Base-by-base conservation (phyloP, 108 stramenopile species). In the Cyclotella distinguenda region DNA sequence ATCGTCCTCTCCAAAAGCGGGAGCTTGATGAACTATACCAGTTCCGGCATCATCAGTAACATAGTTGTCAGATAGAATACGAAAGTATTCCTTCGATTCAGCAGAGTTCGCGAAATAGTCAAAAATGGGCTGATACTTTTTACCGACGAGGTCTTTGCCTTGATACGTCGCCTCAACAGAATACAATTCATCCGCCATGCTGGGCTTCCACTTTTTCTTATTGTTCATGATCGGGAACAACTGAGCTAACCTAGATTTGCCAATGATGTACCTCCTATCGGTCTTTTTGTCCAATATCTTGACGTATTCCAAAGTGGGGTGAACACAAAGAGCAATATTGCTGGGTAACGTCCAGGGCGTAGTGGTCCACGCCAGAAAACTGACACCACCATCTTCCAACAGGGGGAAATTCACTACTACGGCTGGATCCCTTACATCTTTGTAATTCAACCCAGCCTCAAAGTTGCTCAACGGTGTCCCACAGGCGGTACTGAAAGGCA, bases 1-100 rank as follows among this genome's bases (percentile, higher is more conserved):
- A 95, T 99, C 99, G 83, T 99, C 99, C 73, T 99, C 99, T 61
- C 99, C 99, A 78, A 99, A 99, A 31, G 96, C 99, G 0, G 99
- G 97, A 0, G 99, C 97, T 81, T 99, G 96, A 82, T 99, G 99
- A 35, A 99, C 99, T 48, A 99, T 93, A 34, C 99, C 99, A 0
- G 99, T 99, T 70, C 99, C 99, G 27, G 96, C 92, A 67, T 99
- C 99, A 67, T 96, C 96, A 11, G 95, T 99, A 3, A 99, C 99
- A 69, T 99, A 99, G 7, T 79, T 75, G 53, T 99, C 99, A 13
- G 77, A 81, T 15, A 96, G 55, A 3, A 99, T 88, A 26, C 86
- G 90, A 64, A 89, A 99, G 70, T 90, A 90, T 13, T 85, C 46
- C 12, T 34, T 23, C 4, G 81, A 82, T 25, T 78, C 74, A 7